These are phyloP conservation scores for Dichomitus squalens DNA, from an alignment of 1,284 basidiomycete genomes.

Conservation along the genomic window DNA sequence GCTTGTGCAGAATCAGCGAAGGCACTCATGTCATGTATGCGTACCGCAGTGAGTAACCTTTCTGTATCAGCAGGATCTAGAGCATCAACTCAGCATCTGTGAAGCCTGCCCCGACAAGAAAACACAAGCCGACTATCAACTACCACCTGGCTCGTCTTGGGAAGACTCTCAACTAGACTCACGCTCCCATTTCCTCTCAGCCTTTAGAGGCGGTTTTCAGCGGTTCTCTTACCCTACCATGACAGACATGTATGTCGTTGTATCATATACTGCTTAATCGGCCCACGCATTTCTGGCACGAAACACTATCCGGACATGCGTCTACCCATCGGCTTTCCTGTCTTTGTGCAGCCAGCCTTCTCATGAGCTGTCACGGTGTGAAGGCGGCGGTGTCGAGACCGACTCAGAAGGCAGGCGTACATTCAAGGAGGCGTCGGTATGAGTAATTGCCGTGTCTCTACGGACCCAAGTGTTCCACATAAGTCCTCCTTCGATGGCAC, in stretches of 20 bases:
- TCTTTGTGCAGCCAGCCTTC: background rate
- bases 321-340: background rate
- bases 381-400: too few species aligned
- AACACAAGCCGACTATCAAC: constrained; percentile 76
- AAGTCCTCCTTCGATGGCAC: background rate
- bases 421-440: background rate
- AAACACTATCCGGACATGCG: background rate
- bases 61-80: background rate
- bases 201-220: background rate
- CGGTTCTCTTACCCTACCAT: constrained; percentile 3
- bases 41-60: constrained; percentile 67
- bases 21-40: constrained; percentile 84
- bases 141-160: constrained; percentile 81
- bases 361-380: too few species aligned
- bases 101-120: constrained; percentile 65
- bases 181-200: background rate
- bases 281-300: background rate
- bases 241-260: constrained; percentile 16
- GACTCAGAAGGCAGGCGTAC: background rate
- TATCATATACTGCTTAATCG: constrained; percentile 16
- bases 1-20: constrained; percentile 71
- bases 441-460: background rate
- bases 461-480: background rate
- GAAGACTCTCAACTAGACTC: constrained; percentile 63
- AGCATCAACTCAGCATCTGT: background rate